These are phyloP conservation scores for Epichloe gansuensis DNA, from an alignment of 2,329 filamentous ascomycete genomes.

Conservation along the genomic window DNA sequence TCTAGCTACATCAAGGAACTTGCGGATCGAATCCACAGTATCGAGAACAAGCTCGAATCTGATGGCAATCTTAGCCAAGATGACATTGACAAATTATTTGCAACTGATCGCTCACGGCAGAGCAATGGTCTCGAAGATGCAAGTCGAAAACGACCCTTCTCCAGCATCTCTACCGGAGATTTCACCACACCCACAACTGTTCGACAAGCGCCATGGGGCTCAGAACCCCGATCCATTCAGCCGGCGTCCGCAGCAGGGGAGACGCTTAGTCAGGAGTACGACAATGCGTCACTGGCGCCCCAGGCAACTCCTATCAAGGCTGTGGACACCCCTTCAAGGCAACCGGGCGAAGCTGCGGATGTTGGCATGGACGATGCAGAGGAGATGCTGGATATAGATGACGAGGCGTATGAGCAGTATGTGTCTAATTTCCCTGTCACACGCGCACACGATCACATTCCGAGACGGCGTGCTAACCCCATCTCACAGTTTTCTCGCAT, in stretches of 20 bases:
- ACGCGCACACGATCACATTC: neutral
- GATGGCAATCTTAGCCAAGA: slow-evolving; percentile 32
- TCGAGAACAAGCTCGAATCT: slow-evolving; percentile 63
- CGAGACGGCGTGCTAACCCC: neutral
- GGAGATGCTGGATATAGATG: slow-evolving; percentile 20
- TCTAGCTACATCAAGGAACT: slow-evolving; percentile 79
- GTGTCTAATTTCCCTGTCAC: slow-evolving; percentile 8
- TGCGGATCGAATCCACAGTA: slow-evolving; percentile 67
- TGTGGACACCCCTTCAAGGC: slow-evolving; percentile 24
- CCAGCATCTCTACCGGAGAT: slow-evolving; percentile 31
- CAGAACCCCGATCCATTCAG: slow-evolving; percentile 33
- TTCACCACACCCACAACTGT: slow-evolving; percentile 27
- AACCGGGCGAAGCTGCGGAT: slow-evolving; percentile 22
- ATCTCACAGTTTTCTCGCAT: slow-evolving; percentile 41
- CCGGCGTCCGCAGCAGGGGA: slow-evolving; percentile 26
- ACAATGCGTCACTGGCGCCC: slow-evolving; percentile 31
- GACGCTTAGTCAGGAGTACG: slow-evolving; percentile 19
- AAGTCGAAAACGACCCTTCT: slow-evolving; percentile 34
- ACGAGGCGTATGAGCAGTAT: slow-evolving; percentile 33
- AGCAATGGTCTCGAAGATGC: slow-evolving; percentile 18
- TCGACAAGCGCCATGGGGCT: slow-evolving; percentile 33
- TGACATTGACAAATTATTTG: slow-evolving; percentile 31
- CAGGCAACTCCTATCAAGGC: slow-evolving; percentile 29
- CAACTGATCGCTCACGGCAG: slow-evolving; percentile 19
- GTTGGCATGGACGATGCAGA: slow-evolving; percentile 16